Base-by-base conservation (phyloP, 2,329 filamentous ascomycete species). In the Ascochyta pisi region DNA sequence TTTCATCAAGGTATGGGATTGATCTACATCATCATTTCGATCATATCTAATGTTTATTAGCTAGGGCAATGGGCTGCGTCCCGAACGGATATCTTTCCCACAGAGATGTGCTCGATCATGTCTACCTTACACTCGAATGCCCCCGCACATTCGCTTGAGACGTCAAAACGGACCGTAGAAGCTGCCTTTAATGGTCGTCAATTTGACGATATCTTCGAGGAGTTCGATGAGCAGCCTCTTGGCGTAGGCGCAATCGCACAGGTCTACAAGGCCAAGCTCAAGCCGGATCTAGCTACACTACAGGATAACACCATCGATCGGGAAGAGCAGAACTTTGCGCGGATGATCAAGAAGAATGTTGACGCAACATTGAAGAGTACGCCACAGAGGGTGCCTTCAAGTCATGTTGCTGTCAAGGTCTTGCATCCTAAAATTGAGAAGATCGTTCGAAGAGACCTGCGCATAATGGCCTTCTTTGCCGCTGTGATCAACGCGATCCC, bases 51-150 rank as follows among this genome's bases (percentile, higher is more conserved):
- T 50, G 23, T 43, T 6, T 44, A 54, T 8, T 66, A 93, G 87
- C 86, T 99, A 50, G 95, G 95, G 15, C 95, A 99, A 87, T 99
- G 95, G 95, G 95, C 95, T 16, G 95, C 95, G 3, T 98, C 95
- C 5, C 85, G 95, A 73, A 91, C 93, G 38, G 95, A 99, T 76
- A 96, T 99, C 70, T 99, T 99, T 73, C 95, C 95, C 1, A 89
- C 84, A 22, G 88, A 97, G 75, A 87, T 99, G 85, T 99, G 95
- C 78, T 85, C 85, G 39, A 87, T 93, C 73, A 95, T 99, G 94
- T 96, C 93, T 1, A 90, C 92, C 59, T 83, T 99, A 41, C 95
- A 99, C 77, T 97, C 95, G 1, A 87, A 98, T 73, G 94, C 95
- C 0, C 93, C 94, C 0, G 93, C 95, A 2, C 95, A 99, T 76